Conservation (phyloP, 176 grass and related monocot species). For the Rhynchospora pubera region DNA sequence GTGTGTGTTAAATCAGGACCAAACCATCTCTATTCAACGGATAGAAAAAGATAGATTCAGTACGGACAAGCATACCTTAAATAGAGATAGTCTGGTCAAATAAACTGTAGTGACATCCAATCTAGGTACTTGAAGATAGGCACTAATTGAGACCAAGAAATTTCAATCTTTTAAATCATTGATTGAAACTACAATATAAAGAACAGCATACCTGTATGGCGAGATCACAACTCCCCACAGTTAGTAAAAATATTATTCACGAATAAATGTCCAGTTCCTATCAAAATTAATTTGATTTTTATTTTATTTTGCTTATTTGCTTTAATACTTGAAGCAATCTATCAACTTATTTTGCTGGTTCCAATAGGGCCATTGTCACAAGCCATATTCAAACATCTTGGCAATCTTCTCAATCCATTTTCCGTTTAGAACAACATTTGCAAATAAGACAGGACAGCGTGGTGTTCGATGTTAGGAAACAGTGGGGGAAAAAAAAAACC, state of each 20-base stretch:
- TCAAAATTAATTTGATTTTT: not conserved
- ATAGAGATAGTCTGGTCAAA: slow-evolving; percentile 1
- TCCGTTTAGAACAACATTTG: not conserved
- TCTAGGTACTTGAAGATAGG: slow-evolving; percentile 13
- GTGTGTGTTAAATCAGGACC: not conserved
- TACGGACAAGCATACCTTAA: not conserved
- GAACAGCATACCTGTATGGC: not conserved
- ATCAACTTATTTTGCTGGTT: not conserved
- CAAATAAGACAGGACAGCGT: not conserved
- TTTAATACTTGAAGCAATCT: not conserved
- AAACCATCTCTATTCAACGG: not conserved
- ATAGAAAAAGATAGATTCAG: not conserved
- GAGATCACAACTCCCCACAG: not conserved
- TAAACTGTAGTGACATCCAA: not conserved
- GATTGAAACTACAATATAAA: not conserved
- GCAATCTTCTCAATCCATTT: not conserved
- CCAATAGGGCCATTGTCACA: not conserved
- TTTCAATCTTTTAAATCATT: not conserved
- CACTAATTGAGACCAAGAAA: not conserved
- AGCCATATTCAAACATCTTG: not conserved
- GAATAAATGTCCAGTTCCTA: not conserved
- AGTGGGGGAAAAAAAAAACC: not conserved
- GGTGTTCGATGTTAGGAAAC: not conserved
- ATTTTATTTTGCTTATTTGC: not conserved
- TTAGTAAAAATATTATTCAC: not conserved